These are phyloP conservation scores for Spinacia oleracea DNA, from an alignment of 179 eudicot genomes.

Conservation along the genomic window DNA sequence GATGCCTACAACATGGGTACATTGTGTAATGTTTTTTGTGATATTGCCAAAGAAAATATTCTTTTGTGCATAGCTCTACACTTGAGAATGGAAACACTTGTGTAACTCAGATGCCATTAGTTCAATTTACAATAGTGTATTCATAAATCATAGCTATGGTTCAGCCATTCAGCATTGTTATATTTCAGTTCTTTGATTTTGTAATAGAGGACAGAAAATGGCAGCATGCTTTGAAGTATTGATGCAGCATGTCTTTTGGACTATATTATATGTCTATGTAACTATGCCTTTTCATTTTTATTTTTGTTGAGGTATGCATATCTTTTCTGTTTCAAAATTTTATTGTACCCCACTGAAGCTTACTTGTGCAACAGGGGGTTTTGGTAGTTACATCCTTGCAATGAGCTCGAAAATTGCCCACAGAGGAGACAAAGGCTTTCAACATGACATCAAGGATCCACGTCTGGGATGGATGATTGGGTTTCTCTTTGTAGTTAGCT, in stretches of 20 bases:
- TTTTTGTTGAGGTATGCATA: not conserved
- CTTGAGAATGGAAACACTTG: not conserved
- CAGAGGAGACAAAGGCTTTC: slow-evolving; percentile 34
- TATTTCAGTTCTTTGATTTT: not conserved
- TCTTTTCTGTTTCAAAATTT: not conserved
- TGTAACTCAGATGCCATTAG: not conserved
- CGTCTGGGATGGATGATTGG: slow-evolving; percentile 69
- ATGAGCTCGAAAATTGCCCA: slow-evolving; percentile 62
- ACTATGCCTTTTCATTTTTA: not conserved
- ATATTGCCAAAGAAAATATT: not conserved
- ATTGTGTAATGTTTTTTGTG: not conserved
- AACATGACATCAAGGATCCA: slow-evolving; percentile 53
- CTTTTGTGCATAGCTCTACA: not conserved
- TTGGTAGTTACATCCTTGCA: slow-evolving; percentile 73
- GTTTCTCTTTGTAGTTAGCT: slow-evolving; percentile 80
- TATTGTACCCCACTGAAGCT: not conserved
- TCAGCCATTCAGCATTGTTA: not conserved
- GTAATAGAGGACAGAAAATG: not conserved
- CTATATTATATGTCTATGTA: not conserved
- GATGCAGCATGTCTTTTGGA: not conserved
- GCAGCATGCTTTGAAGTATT: not conserved
- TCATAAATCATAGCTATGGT: not conserved
- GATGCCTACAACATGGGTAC: not conserved
- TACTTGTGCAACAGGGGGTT: slow-evolving; percentile 59
- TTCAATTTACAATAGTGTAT: not conserved